Conservation (phyloP, 2,329 filamentous ascomycete species). For the Hypoxylon rubiginosum region DNA sequence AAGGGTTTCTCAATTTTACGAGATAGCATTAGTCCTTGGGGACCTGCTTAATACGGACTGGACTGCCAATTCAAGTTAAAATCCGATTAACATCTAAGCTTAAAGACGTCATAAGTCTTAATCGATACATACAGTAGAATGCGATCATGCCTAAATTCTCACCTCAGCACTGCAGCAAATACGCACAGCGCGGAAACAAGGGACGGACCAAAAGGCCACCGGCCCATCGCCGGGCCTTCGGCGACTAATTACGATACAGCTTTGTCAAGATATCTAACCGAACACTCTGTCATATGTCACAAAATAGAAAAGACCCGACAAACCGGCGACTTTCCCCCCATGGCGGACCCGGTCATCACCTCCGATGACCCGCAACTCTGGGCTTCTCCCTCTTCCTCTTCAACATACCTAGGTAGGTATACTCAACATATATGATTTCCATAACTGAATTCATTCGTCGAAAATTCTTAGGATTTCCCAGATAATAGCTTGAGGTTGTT, state of each 20-base stretch:
- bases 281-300: not conserved
- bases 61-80: not conserved
- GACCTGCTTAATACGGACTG: not conserved
- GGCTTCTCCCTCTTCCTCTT: not conserved
- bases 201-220: not conserved
- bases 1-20: not conserved
- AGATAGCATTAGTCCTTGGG: not conserved
- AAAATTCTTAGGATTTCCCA: not conserved
- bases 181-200: not conserved
- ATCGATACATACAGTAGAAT: not conserved
- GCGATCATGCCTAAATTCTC: not conserved
- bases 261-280: not conserved
- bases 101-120: not conserved
- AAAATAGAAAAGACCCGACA: not conserved
- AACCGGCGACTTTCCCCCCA: not conserved
- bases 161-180: not conserved
- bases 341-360: not conserved
- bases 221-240: not conserved
- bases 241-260: too few relatives aligned
- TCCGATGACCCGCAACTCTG: not conserved
- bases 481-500: not conserved
- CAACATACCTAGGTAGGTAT: not conserved
- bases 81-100: not conserved
- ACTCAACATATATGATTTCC: not conserved
- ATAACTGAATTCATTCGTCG: not conserved